Percentiles rank a stretch among this genome's conserved stretches.
Conservation (phyloP, 2,329 filamentous ascomycete species). For the Aspergillus sergii region DNA sequence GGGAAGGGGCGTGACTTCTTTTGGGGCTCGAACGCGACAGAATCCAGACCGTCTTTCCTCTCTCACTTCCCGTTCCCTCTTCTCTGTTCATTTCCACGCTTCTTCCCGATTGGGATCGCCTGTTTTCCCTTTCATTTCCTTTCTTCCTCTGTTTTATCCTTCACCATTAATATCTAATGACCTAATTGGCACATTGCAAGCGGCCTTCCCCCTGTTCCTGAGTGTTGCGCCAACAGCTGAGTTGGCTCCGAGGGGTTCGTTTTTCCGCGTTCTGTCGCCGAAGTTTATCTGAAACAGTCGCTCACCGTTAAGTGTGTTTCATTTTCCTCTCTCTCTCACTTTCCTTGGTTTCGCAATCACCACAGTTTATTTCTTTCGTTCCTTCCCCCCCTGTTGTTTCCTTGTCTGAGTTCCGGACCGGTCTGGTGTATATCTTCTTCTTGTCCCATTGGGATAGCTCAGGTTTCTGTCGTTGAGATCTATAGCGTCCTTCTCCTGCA, state of each 20-base stretch:
- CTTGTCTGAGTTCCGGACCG: not conserved
- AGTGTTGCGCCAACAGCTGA: slow-evolving; percentile 2
- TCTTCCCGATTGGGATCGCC: not conserved
- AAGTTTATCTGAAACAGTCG: slow-evolving; percentile 14
- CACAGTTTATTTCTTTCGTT: not conserved
- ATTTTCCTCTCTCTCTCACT: slow-evolving; percentile 1
- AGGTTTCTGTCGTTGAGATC: not conserved
- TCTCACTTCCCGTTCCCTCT: slow-evolving; percentile 11
- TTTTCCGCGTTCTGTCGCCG: slow-evolving; percentile 3
- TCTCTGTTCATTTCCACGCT: not conserved
- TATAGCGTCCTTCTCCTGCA: not conserved
- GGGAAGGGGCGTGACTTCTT: not conserved
- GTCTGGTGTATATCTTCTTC: not conserved
- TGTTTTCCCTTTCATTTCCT: not conserved
- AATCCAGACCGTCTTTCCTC: slow-evolving; percentile 2
- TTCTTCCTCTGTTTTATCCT: not conserved
- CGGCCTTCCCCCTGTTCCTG: slow-evolving; percentile 8
- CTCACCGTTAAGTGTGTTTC: slow-evolving; percentile 8
- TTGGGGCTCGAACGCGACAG: not conserved
- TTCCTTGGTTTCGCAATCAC: slow-evolving; percentile 1
- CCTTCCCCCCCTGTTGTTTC: not conserved
- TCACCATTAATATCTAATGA: not conserved
- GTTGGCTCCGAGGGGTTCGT: slow-evolving; percentile 4
- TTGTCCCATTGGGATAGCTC: slow-evolving; percentile 1
- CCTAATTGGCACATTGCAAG: not conserved